Percentiles rank a stretch among this genome's conserved stretches.
Conservation (phyloP, 441 rosid genomes). For the Eruca vesicaria region DNA sequence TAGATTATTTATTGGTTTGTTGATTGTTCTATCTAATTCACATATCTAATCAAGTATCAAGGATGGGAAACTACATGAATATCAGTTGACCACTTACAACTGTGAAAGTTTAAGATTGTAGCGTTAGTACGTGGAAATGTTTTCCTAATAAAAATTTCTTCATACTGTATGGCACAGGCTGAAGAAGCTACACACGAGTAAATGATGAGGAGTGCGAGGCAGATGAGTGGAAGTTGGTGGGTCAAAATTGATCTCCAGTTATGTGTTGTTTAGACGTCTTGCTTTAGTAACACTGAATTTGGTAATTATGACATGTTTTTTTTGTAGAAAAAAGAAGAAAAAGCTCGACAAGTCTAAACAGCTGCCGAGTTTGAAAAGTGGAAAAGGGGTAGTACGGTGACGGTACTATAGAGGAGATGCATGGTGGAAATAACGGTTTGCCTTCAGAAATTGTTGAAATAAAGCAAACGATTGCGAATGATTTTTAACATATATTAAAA, state of each 20-base stretch:
- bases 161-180: slow-evolving; percentile 53
- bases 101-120: background rate
- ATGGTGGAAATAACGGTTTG: slow-evolving; percentile 72
- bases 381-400: slow-evolving; percentile 93
- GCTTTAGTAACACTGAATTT: background rate
- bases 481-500: too few species aligned
- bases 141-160: slow-evolving; percentile 8
- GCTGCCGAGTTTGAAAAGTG: slow-evolving; percentile 61
- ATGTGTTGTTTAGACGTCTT: background rate
- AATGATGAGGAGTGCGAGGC: slow-evolving; percentile 89
- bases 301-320: background rate
- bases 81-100: background rate
- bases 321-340: background rate
- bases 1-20: background rate
- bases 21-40: background rate
- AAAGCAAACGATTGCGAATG: too few species aligned
- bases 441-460: slow-evolving; percentile 25
- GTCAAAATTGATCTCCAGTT: slow-evolving; percentile 27
- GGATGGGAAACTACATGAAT: background rate
- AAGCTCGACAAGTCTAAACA: background rate
- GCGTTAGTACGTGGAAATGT: background rate
- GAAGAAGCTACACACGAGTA: slow-evolving; percentile 79
- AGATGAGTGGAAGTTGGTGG: slow-evolving; percentile 66
- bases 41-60: background rate
- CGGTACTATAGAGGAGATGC: slow-evolving; percentile 76